Percentiles rank a stretch among this genome's conserved stretches.
phyloP scores from a whole-genome alignment of 148 eudicot genomes.

The Heliamphora exappendiculata region DNA sequence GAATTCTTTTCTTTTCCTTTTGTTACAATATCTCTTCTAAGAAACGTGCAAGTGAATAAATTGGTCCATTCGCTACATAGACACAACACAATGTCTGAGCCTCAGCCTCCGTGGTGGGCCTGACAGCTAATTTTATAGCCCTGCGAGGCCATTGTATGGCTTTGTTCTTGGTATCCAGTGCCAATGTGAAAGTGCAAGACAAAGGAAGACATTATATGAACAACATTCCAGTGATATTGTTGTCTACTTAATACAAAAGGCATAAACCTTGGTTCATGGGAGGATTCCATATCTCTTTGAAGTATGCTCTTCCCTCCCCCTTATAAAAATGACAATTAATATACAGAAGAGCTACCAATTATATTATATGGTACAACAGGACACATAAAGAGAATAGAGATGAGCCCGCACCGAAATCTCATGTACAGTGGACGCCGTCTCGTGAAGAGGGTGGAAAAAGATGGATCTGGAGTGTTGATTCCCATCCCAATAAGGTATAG shows the following conservation, averaged over 20 bases:
- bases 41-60: no score
- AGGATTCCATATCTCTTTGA: slow-evolving; percentile 28
- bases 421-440: background rate
- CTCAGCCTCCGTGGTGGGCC: no score
- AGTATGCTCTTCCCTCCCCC: slow-evolving; percentile 16
- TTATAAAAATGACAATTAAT: slow-evolving; percentile 24
- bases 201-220: background rate
- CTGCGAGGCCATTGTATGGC: no score
- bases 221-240: background rate
- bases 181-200: background rate
- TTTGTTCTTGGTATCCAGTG: background rate
- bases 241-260: background rate
- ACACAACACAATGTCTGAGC: no score
- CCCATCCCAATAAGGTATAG: slow-evolving; percentile 15
- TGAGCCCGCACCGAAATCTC: slow-evolving; percentile 16
- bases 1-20: no score
- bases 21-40: no score
- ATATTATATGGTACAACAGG: slow-evolving; percentile 33
- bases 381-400: slow-evolving; percentile 12
- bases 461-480: slow-evolving; percentile 11
- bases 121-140: no score
- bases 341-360: slow-evolving; percentile 47
- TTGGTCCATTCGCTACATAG: no score
- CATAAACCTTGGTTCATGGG: slow-evolving; percentile 23
- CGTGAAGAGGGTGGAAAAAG: slow-evolving; percentile 2